Evolutionary conservation across 257 asterid species (phyloP).

Genomic region (Pogostemon cablin): DNA sequence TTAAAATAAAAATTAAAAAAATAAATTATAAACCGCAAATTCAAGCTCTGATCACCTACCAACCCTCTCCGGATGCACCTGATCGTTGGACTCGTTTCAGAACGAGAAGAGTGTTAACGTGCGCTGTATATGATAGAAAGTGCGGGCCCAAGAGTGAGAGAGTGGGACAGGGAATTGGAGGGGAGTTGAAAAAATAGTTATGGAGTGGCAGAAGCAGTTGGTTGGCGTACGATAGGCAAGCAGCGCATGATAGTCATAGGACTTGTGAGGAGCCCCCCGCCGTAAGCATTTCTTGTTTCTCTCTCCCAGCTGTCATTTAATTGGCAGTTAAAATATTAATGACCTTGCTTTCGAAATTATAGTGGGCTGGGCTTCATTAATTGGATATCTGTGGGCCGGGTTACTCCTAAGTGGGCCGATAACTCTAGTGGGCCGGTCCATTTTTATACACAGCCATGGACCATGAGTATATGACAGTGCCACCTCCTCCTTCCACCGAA

Average conservation of each 20-base stretch:
- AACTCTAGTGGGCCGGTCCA: no score
- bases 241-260: constrained; percentile 28
- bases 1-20: neutral
- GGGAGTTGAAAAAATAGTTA: constrained; percentile 23
- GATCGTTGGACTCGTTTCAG: neutral
- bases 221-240: neutral
- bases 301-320: neutral
- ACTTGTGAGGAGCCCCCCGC: neutral
- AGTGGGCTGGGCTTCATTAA: no score
- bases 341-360: no score
- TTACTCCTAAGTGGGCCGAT: no score
- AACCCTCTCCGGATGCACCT: constrained; percentile 10
- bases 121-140: constrained; percentile 20
- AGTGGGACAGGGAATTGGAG: constrained; percentile 20
- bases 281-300: neutral
- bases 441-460: no score
- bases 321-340: neutral
- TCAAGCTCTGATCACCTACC: constrained; percentile 16
- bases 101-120: neutral
- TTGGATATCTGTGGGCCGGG: no score
- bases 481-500: no score
- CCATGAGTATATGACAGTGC: no score
- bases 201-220: constrained; percentile 18
- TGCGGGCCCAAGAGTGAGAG: constrained; percentile 21
- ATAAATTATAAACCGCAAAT: neutral